These are phyloP conservation scores for Chaetomium cochliodes DNA, from an alignment of 495 filamentous ascomycete genomes.

Conservation along the genomic window DNA sequence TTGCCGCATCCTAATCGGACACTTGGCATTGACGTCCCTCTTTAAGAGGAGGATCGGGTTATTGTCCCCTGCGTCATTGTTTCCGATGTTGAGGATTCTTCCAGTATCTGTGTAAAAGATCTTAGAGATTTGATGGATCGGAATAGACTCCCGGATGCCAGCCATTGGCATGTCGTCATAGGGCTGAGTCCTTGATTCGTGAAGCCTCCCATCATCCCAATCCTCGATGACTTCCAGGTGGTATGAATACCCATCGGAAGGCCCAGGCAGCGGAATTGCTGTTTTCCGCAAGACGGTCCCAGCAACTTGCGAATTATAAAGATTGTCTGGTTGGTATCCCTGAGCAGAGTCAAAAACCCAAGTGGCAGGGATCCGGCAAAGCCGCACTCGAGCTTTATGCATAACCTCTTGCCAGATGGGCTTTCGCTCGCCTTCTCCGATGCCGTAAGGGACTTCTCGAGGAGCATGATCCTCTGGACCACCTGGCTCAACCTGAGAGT, in stretches of 20 bases:
- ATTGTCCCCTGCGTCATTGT: conserved; percentile 69
- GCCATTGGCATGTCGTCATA: conserved; percentile 72
- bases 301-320: conserved; percentile 2
- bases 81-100: conserved; percentile 85
- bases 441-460: conserved; percentile 41
- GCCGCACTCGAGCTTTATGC: conserved; percentile 84
- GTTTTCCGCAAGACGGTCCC: conserved; percentile 1
- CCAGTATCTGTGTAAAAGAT: conserved; percentile 98
- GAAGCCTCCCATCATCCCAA: conserved; percentile 84
- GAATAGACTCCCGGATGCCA: conserved; percentile 79
- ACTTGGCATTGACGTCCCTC: conserved; percentile 71
- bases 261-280: neutral
- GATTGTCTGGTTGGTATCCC: conserved; percentile 23
- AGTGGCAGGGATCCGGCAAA: conserved; percentile 55
- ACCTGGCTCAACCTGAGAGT: conserved; percentile 47
- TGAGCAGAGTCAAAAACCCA: conserved; percentile 32
- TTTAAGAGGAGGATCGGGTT: conserved; percentile 87
- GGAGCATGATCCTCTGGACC: neutral
- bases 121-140: conserved; percentile 88
- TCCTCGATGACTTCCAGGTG: conserved; percentile 89
- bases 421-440: conserved; percentile 57
- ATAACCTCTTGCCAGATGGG: conserved; percentile 97
- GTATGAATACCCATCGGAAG: conserved; percentile 74
- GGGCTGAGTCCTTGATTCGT: conserved; percentile 61
- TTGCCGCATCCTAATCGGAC: conserved; percentile 52